These are phyloP conservation scores for Arachnopeziza araneosa DNA, from an alignment of 2,329 filamentous ascomycete species.

Conservation along the genomic window DNA sequence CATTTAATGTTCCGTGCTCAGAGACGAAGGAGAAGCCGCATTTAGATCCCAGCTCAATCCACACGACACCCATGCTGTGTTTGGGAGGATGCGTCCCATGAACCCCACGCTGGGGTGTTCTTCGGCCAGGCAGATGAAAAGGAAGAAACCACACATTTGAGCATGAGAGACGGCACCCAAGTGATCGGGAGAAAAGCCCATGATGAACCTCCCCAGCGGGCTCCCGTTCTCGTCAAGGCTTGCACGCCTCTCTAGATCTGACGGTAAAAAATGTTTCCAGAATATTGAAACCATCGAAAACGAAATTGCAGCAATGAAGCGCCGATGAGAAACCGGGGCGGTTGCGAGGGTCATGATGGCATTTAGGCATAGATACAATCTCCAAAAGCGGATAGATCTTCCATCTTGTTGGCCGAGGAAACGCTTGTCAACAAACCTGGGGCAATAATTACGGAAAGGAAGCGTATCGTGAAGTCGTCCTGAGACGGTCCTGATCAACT, in stretches of 20 bases:
- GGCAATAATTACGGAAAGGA: neutral
- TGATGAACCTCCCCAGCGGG: neutral
- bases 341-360: neutral
- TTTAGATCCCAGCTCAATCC: neutral
- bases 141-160: neutral
- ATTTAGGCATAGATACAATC: conserved; percentile 1
- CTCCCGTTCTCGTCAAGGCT: neutral
- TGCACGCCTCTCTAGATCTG: neutral
- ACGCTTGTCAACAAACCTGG: conserved; percentile 10
- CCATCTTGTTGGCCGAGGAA: conserved; percentile 16
- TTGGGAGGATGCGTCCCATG: neutral
- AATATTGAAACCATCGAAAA: neutral
- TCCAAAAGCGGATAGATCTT: conserved; percentile 13
- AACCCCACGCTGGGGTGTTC: neutral
- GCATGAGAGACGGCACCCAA: neutral
- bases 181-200: neutral
- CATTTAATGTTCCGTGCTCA: neutral
- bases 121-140: neutral
- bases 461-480: neutral
- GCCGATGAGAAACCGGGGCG: neutral
- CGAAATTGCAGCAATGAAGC: neutral
- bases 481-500: neutral
- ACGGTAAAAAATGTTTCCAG: neutral
- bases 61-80: neutral
- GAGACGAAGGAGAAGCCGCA: neutral